Evolutionary conservation across 805 yeast genomes (phyloP), one percentile per base, ranked within the genome.

Genomic region (Suhomyces kilbournensis): DNA sequence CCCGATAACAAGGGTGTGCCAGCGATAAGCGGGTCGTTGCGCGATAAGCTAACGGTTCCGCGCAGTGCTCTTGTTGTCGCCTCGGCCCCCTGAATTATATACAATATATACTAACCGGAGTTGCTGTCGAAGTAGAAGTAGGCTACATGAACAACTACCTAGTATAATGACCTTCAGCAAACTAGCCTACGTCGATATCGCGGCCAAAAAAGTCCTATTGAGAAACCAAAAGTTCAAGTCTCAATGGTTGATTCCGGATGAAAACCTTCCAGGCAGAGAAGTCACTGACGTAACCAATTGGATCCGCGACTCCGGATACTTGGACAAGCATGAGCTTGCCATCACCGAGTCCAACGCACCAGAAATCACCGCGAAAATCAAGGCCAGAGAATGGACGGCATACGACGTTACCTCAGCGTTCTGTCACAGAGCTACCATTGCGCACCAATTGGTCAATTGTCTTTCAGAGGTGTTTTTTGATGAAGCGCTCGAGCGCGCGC

Each of bases 381-480:
- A 62, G 40, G 39, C 43, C 42, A 39, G 39, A 38, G 47, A 70
- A 51, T 70, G 73, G 65, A 65, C 75, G 2, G 62, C 86, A 0
- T 62, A 66, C 0, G 74, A 78, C 44, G 84, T 83, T 2, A 69
- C 80, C 1, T 65, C 64, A 9, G 87, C 88, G 1, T 84, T 78
- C 63, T 76, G 82, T 53, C 83, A 83, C 59, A 65, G 88, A 44
- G 81, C 87, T 3, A 75, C 82, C 3, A 65, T 81, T 19, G 84
- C 84, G 0, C 86, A 82, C 55, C 87, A 83, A 58, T 65, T 84
- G 54, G 61, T 66, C 32, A 71, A 72, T 50, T 75, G 78, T 56
- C 63, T 71, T 32, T 56, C 67, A 9, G 79, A 75, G 50, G 69
- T 75, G 10, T 60, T 66, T 61, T 61, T 68, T 60, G 71, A 66